Evolutionary conservation across 176 grass and related monocot species (phyloP).

Genomic region (Oryza glaberrima): DNA sequence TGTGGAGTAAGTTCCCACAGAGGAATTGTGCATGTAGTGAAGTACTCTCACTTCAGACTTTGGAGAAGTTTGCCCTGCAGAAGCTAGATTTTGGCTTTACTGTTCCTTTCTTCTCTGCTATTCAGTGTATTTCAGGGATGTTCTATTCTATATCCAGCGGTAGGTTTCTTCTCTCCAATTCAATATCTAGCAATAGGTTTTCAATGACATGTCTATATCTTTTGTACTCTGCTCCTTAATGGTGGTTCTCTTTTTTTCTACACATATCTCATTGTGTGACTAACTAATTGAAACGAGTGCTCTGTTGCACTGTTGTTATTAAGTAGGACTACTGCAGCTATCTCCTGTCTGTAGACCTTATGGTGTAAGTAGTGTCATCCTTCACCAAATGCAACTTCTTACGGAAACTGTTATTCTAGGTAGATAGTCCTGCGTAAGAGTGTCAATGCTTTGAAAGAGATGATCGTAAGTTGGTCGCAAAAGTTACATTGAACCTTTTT

Average conservation of each 20-base stretch:
- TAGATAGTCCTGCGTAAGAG: neutral
- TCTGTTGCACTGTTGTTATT: neutral
- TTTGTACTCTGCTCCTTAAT: neutral
- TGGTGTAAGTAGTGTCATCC: neutral
- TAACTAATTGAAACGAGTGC: neutral
- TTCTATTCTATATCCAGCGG: conserved; percentile 1
- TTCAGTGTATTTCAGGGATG: neutral
- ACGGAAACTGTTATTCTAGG: neutral
- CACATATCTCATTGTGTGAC: neutral
- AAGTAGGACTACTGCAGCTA: neutral
- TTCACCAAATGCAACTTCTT: neutral
- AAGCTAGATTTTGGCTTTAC: conserved; percentile 3
- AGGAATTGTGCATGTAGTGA: neutral
- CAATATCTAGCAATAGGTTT: neutral
- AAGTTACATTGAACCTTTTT: neutral
- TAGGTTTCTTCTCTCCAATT: neutral
- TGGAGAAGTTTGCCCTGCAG: neutral
- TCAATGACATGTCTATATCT: neutral
- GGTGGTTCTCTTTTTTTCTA: neutral
- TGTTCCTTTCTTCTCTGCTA: neutral
- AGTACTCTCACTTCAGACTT: neutral
- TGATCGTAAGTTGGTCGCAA: neutral
- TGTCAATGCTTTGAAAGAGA: neutral
- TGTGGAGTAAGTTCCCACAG: neutral
- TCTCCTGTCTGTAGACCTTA: neutral